Conservation (phyloP, 805 yeast species). For the Myxozyma geophila region DNA sequence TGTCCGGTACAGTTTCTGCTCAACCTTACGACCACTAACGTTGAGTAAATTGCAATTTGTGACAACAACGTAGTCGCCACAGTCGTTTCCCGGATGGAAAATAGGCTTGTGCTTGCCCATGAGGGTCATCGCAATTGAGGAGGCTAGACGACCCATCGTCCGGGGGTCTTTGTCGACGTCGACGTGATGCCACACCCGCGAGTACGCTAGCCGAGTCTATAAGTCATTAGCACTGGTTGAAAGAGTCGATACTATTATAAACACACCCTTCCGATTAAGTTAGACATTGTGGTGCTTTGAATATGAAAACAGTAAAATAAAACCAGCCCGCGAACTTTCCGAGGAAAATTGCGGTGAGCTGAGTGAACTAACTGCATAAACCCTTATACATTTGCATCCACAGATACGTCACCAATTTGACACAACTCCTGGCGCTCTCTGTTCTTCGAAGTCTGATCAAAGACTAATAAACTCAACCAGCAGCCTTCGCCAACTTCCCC, state of each 20-base stretch:
- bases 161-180: conserved; percentile 84
- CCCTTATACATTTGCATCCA: not conserved
- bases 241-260: not conserved
- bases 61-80: conserved; percentile 96
- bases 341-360: conserved; percentile 1
- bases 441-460: no score
- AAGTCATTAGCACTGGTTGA: not conserved
- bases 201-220: conserved; percentile 71
- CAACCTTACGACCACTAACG: conserved; percentile 82
- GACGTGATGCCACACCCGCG: conserved; percentile 94
- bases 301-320: not conserved
- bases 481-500: no score
- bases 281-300: conserved; percentile 44
- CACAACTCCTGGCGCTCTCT: no score
- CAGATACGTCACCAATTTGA: not conserved
- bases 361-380: not conserved
- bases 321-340: not conserved
- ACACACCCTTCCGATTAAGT: conserved; percentile 48
- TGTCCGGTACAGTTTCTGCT: conserved; percentile 82
- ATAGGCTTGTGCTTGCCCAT: conserved; percentile 99
- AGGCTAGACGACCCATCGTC: conserved; percentile 89
- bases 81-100: conserved; percentile 74
- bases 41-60: conserved; percentile 84
- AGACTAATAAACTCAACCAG: no score
- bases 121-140: conserved; percentile 81